Conservation (phyloP, 148 eudicot genomes). For the Salicornia ramosissima region DNA sequence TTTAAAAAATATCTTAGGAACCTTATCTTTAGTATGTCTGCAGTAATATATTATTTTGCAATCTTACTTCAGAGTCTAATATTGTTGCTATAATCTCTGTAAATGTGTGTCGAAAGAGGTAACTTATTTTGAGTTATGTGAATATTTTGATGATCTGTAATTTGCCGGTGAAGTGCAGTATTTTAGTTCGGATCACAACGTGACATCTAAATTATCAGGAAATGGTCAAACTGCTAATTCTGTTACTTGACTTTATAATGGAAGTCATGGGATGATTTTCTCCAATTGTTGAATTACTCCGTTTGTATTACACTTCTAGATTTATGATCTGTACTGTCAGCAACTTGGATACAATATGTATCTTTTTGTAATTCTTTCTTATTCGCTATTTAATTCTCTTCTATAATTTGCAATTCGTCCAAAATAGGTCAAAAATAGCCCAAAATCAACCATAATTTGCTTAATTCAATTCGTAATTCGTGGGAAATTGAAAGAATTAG, state of each 20-base stretch:
- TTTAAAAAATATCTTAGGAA: background rate
- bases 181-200: background rate
- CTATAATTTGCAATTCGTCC: too few relatives aligned
- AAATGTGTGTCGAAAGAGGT: background rate
- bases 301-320: too few relatives aligned
- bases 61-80: too few relatives aligned
- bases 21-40: background rate
- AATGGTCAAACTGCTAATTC: background rate
- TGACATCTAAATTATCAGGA: background rate
- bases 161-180: background rate
- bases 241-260: background rate
- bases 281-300: too few relatives aligned
- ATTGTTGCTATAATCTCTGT: background rate
- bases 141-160: slow-evolving; percentile 1
- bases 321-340: background rate
- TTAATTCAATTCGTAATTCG: too few relatives aligned
- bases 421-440: too few relatives aligned
- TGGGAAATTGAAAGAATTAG: background rate
- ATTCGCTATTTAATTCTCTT: too few relatives aligned
- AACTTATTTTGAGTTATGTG: background rate
- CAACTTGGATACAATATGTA: background rate
- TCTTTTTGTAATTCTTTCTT: background rate
- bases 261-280: background rate
- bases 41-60: background rate
- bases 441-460: too few relatives aligned